Conservation (phyloP, 176 grass and related monocot genomes). For the Lolium perenne region DNA sequence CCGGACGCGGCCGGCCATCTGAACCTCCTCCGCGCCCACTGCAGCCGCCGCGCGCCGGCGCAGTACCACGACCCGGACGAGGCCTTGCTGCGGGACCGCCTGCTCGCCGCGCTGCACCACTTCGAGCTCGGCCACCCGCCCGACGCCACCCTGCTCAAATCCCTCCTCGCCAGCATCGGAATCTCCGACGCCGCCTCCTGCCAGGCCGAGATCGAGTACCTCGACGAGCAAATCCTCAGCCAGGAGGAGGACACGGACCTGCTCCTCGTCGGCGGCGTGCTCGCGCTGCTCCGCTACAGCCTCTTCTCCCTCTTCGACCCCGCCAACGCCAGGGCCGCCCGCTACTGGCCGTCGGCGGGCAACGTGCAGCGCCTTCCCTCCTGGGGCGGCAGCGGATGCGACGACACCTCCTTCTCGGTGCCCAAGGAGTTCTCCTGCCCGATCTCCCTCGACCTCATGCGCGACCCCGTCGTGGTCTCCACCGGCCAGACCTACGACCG, state of each 20-base stretch:
- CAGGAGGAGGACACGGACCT: conserved; percentile 84
- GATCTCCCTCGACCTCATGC: conserved; percentile 91
- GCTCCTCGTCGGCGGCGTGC: conserved; percentile 59
- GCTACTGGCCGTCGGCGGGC: conserved; percentile 36
- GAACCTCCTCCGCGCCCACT: conserved; percentile 55
- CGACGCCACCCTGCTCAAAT: conserved; percentile 45
- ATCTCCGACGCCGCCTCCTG: conserved; percentile 58
- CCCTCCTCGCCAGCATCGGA: conserved; percentile 57
- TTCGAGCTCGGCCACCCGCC: conserved; percentile 60
- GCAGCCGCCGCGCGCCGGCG: conserved; percentile 43
- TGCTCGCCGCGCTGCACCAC: conserved; percentile 53
- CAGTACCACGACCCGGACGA: conserved; percentile 64
- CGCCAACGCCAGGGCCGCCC: conserved; percentile 34
- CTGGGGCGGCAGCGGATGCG: conserved; percentile 52
- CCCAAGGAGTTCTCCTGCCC: conserved; percentile 97
- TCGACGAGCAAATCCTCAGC: conserved; percentile 84
- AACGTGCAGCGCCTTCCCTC: conserved; percentile 58
- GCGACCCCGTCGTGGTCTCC: conserved; percentile 77
- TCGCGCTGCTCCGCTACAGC: conserved; percentile 77
- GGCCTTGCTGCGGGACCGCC: conserved; percentile 51
- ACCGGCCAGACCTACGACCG: conserved; percentile 96
- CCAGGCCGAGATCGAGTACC: conserved; percentile 76
- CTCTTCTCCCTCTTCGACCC: conserved; percentile 77
- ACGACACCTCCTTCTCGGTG: conserved; percentile 71
- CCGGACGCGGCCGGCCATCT: conserved; percentile 62